Evolutionary conservation across 192 early-diverging fungal species (phyloP).

Genomic region (Pilaira anomala): DNA sequence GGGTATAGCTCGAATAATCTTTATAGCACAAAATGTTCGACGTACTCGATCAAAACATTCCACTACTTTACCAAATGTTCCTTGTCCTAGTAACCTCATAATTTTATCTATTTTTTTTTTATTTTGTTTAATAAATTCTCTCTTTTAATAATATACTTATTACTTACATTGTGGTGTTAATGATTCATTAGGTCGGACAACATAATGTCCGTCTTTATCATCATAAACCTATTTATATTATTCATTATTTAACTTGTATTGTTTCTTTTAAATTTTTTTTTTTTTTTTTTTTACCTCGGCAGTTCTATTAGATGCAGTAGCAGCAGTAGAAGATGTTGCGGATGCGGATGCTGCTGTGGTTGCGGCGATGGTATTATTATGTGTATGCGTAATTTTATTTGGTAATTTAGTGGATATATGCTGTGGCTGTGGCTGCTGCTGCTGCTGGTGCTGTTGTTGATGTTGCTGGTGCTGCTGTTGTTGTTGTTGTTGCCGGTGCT

Average conservation of each 20-base stretch:
- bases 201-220: conserved; percentile 93
- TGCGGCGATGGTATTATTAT: neutral
- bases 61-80: conserved; percentile 97
- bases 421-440: neutral
- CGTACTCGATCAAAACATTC: conserved; percentile 73
- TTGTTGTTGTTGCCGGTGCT: neutral
- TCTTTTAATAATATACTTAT: neutral
- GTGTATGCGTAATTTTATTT: neutral
- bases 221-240: conserved; percentile 48
- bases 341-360: conserved; percentile 16
- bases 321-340: conserved; percentile 6
- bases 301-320: neutral
- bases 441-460: neutral
- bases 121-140: neutral
- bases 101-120: conserved; percentile 67
- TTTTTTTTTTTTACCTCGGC: conserved; percentile 1
- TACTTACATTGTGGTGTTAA: conserved; percentile 74
- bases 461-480: neutral
- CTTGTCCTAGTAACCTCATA: conserved; percentile 84
- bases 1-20: conserved; percentile 89
- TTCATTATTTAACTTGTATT: neutral
- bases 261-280: neutral
- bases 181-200: conserved; percentile 69
- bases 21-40: conserved; percentile 72
- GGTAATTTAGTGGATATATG: neutral